Evolutionary conservation across 2,329 filamentous ascomycete species (phyloP).

Genomic region (Leptographium galeiforme): DNA sequence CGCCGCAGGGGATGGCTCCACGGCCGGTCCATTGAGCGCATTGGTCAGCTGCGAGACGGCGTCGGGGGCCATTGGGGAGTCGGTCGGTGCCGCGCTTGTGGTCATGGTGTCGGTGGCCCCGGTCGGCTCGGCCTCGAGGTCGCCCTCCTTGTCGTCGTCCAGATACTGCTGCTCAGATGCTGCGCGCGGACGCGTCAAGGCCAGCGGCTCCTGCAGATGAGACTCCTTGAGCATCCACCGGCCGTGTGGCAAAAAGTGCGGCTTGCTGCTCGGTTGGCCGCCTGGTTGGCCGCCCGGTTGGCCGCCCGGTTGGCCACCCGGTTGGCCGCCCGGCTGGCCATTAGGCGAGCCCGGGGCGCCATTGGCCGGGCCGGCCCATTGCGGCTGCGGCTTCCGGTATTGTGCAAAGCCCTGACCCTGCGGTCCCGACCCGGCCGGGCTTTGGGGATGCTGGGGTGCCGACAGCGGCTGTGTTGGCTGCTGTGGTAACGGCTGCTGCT

Average conservation of each 20-base stretch:
- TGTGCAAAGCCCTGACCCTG: background rate
- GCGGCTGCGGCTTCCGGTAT: constrained; percentile 5
- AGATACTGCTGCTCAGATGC: constrained; percentile 16
- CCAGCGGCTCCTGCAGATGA: constrained; percentile 34
- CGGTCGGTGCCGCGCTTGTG: background rate
- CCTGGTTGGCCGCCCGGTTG: constrained; percentile 6
- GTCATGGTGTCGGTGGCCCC: background rate
- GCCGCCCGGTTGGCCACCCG: background rate
- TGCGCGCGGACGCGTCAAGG: constrained; percentile 22
- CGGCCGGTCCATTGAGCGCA: background rate
- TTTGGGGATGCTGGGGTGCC: background rate
- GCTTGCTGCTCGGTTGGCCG: background rate
- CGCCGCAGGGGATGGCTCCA: too few species aligned
- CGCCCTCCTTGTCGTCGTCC: constrained; percentile 40
- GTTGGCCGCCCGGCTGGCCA: too few species aligned
- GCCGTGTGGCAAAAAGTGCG: constrained; percentile 27
- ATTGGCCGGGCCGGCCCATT: too few species aligned
- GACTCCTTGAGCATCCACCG: constrained; percentile 44
- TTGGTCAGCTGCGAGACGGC: background rate
- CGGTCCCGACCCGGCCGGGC: background rate
- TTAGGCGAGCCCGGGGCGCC: too few species aligned
- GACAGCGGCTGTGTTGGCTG: background rate
- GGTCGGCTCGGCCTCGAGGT: constrained; percentile 11
- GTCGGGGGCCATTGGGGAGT: background rate
- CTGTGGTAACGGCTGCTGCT: background rate